Evolutionary conservation across 371 early-diverging fungal genomes (phyloP), one percentile per base, ranked within the genome.

Genomic region (Mucor racemosus): DNA sequence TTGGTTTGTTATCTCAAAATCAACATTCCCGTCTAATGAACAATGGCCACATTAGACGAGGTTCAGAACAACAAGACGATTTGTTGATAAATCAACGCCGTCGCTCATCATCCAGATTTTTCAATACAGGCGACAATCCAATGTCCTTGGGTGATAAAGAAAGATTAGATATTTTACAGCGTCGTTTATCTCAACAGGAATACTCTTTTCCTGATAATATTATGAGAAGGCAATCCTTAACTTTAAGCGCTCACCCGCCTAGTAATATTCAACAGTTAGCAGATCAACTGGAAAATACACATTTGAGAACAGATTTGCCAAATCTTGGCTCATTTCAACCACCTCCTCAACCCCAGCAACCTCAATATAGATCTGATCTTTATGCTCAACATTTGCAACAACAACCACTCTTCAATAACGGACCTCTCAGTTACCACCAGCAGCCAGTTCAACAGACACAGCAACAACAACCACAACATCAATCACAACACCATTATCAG

Each of bases 1-100:
- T 82, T 67, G 75, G 77, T 5, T 48, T 79, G 35, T 55, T 82
- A 38, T 78, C 82, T 13, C 72, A 78, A 13, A 55, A 70, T 3
- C 79, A 82, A 42, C 74, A 69, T 55, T 60, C 74, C 6, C 71
- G 72, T 21, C 62, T 73, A 17, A 58, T 73, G 60, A 64, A 66
- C 31, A 46, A 44, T 19, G 71, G 67, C 5, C 69, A 70, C 54
- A 40, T 74, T 15, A 69, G 73, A 21, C 77, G 77, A 48, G 75
- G 66, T 11, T 75, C 80, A 10, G 71, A 75, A 41, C 73, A 73
- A 17, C 67, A 68, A 48, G 68, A 72, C 42, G 70, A 74, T 61
- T 62, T 69, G n/a, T 15, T 58, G 19, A 65, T 68, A 14, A 60
- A 62, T 33, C 66, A 68, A 35, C 76, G 74, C 15, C 65, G 76